These are phyloP conservation scores for Thymus quinquecostatus DNA, from an alignment of 257 asterid genomes.

Conservation along the genomic window DNA sequence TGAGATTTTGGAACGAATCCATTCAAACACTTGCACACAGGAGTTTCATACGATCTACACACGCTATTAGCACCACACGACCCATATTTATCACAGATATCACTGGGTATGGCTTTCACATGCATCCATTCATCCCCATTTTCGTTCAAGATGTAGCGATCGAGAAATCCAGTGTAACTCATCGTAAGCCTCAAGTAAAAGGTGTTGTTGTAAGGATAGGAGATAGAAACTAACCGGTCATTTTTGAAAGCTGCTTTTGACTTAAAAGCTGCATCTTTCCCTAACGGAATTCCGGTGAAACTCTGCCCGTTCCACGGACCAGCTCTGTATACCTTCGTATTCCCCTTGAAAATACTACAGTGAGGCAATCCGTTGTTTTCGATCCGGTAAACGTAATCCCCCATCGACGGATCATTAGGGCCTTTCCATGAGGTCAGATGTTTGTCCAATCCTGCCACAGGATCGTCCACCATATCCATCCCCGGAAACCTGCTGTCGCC, in stretches of 20 bases:
- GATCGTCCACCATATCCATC: constrained; percentile 20
- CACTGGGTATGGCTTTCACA: constrained; percentile 16
- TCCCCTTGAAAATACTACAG: not conserved
- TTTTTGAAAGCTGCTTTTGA: not conserved
- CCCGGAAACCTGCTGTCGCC: constrained; percentile 25
- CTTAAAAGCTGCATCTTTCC: too few species aligned
- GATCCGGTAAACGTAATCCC: constrained; percentile 13
- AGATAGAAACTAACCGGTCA: constrained; percentile 17
- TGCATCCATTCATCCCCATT: constrained; percentile 21
- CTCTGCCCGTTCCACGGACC: constrained; percentile 24
- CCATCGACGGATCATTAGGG: constrained; percentile 23
- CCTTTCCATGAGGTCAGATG: constrained; percentile 30
- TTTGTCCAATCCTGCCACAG: not conserved
- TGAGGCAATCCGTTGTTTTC: constrained; percentile 28
- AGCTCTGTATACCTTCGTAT: not conserved
- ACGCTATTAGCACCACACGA: constrained; percentile 45
- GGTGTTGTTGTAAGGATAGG: not conserved
- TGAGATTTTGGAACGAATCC: constrained; percentile 46
- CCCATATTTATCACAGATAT: constrained; percentile 42
- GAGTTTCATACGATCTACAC: constrained; percentile 32
- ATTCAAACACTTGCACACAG: constrained; percentile 40
- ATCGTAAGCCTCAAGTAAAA: too few species aligned
- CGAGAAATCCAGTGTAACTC: constrained; percentile 8
- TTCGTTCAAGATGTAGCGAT: constrained; percentile 27
- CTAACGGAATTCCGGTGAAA: constrained; percentile 14